Conservation (phyloP, 257 asterid genomes). For the Eustoma russellianum region DNA sequence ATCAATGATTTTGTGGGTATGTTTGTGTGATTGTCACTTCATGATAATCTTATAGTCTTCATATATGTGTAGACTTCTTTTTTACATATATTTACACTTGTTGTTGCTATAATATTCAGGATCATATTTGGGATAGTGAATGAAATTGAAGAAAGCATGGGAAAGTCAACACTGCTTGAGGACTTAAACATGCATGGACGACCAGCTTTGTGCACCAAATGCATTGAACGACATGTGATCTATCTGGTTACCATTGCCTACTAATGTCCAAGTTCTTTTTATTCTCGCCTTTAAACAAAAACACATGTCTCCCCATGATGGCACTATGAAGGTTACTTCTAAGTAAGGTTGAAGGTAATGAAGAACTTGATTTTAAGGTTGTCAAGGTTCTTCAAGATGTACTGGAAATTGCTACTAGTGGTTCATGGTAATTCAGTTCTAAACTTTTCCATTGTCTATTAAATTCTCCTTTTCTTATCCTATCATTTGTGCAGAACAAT, state of each 20-base stretch:
- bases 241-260: conserved; percentile 48
- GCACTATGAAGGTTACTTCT: conserved; percentile 2
- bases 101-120: conserved; percentile 29
- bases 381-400: conserved; percentile 72
- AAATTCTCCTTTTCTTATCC: conserved; percentile 5
- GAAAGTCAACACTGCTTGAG: conserved; percentile 48
- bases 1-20: not conserved
- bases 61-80: not conserved
- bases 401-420: conserved; percentile 65
- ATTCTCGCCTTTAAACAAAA: too few relatives aligned
- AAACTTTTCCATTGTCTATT: conserved; percentile 1
- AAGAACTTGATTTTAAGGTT: conserved; percentile 41
- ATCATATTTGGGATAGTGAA: conserved; percentile 48
- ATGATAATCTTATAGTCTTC: conserved; percentile 3
- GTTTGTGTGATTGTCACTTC: not conserved
- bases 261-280: not conserved
- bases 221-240: conserved; percentile 53
- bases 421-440: conserved; percentile 51
- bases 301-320: conserved; percentile 1
- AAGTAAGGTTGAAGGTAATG: conserved; percentile 55
- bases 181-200: conserved; percentile 47
- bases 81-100: not conserved
- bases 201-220: conserved; percentile 54
- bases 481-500: conserved; percentile 37
- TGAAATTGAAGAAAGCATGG: conserved; percentile 75